Evolutionary conservation across 257 asterid genomes (phyloP), one percentile per base, ranked within the genome.

Genomic region (Scutellaria minor): DNA sequence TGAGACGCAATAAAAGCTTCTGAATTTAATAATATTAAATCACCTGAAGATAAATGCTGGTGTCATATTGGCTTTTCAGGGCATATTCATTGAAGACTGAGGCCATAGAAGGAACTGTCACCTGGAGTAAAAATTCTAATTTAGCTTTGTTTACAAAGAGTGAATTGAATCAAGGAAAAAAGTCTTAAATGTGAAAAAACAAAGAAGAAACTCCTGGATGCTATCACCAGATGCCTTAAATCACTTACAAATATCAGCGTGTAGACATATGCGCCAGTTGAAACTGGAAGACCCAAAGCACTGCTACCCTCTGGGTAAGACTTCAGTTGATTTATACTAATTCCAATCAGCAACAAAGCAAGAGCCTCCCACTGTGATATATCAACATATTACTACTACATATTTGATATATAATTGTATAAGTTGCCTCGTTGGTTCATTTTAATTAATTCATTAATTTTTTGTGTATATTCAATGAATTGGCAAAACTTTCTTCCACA

Each of bases 41-140:
- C 81, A 89, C 98, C 97, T 94, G 98, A 83, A 86, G 98, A 83
- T 95, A 95, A 75, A 95, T 95, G 89, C 98, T 95, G 15, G 99
- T 95, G 76, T 95, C 99, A 47, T 82, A 92, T 80, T 95, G 99
- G 75, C 99, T 95, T 82, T 95, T 95, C 82, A 95, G 72, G 58
- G 99, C 99, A 77, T 95, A 95, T 81, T 95, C 99, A 67, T 95
- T 95, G 86, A 79, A 95, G 71, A 95, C 99, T 27, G 99, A 95
- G 44, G 99, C 99, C 91, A 95, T 24, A 53, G 99, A 95, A 62
- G 99, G 99, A 84, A 95, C 89, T 68, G 97, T 89, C 42, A 95
- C 96, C 98, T 95, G 94, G 15, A 46, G 74, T 75, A 72, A 48
- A 70, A 18, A 67, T 66, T 51, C 41, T 74, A 78, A 39, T 18